Percentiles rank a stretch among this genome's conserved stretches.
These are phyloP conservation scores for Blepharisma stoltei DNA, from an alignment of 73 alveolate species.

Conservation along the genomic window DNA sequence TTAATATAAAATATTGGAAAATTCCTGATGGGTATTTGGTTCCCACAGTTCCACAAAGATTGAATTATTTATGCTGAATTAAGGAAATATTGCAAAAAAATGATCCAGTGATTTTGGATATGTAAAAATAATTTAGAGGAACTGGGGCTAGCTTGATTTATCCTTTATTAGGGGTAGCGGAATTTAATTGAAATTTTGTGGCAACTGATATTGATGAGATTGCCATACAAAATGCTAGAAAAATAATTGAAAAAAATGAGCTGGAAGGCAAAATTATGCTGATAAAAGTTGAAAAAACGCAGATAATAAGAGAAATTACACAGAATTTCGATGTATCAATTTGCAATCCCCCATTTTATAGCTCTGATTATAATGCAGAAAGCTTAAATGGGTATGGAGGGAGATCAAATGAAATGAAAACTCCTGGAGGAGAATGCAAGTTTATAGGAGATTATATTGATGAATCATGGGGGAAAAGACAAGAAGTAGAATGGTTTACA, in stretches of 20 bases:
- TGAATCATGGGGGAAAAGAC: constrained; percentile 16
- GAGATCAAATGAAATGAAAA: neutral
- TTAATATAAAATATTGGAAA: constrained; percentile 1
- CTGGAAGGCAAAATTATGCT: neutral
- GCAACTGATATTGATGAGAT: constrained; percentile 32
- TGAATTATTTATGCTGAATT: constrained; percentile 26
- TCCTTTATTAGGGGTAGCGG: constrained; percentile 28
- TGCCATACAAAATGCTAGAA: constrained; percentile 27
- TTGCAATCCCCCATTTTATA: constrained; percentile 31
- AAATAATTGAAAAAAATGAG: constrained; percentile 13
- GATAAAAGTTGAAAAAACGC: constrained; percentile 10
- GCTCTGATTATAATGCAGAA: neutral
- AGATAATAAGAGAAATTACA: neutral
- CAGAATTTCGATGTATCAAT: constrained; percentile 12
- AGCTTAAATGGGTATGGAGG: constrained; percentile 11
- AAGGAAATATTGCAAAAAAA: neutral
- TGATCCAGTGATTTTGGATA: neutral
- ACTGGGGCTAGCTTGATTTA: constrained; percentile 37
- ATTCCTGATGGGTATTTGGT: constrained; percentile 26
- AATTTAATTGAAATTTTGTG: constrained; percentile 25
- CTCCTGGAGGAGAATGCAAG: constrained; percentile 12
- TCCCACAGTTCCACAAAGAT: constrained; percentile 32
- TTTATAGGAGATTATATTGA: neutral
- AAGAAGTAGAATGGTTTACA: neutral
- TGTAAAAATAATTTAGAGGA: neutral